Evolutionary conservation across 164 flowering plant species (phyloP), one percentile per base, ranked within the genome.

Genomic region (Tetracentron sinense): DNA sequence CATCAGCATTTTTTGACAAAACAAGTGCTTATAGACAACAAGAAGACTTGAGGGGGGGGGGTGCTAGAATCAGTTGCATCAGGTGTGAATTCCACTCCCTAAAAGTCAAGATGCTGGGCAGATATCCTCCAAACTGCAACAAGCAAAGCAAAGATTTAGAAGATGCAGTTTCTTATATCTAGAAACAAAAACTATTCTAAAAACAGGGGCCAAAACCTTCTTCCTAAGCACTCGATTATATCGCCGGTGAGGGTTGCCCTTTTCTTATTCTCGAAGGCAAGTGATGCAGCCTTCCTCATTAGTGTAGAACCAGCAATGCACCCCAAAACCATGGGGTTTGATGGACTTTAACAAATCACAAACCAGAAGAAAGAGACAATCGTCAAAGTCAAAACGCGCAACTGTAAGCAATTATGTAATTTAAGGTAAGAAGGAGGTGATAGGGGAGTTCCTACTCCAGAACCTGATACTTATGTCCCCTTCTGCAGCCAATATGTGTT

Each of bases 171-270:
- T 25, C 21, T 27, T 52, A n/a, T 8, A 35, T 54, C 28, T 52
- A 30, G 3, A 47, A 1, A 19, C 28, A 12, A 51, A 25, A 26
- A 64, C 1, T 30, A 51, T 21, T 58, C 20, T 4, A 4, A 20
- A 0, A 6, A 30, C 7, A 68, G 17, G 46, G 54, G 22, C 3
- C 7, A 2, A 35, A 7, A 95, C 99, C 97, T 91, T 74, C 62
- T 74, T 58, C 99, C 97, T 69, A 95, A 66, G 76, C 74, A 79
- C 73, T 87, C 94, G 12, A 95, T 92, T 68, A 95, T 95, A 70
- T 95, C 98, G 12, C 79, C 46, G 12, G 99, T 88, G 11, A 95
- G 87, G 0, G 98, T 87, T 7, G 98, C 83, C 38, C 99, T 82
- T 75, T 79, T 86, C 77, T 87, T 85, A 15, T 73, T 65, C 68